A percentile compares a stretch with the other conserved stretches of the same genome.
These are phyloP conservation scores for Penicillium nucicola DNA, from an alignment of 495 filamentous ascomycete species.

Conservation along the genomic window DNA sequence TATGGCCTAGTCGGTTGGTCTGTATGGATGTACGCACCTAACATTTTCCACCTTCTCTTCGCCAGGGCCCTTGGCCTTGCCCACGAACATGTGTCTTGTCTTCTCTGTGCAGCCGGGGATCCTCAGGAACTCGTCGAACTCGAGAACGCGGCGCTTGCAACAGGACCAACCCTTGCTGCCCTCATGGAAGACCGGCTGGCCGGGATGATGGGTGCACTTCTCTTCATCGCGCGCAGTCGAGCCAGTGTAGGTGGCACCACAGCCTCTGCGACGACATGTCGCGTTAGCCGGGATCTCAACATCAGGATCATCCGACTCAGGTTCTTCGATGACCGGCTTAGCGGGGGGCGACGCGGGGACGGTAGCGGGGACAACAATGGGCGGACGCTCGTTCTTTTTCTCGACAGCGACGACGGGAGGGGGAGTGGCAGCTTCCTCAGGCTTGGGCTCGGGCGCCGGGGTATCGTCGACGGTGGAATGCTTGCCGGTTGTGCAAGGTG, in stretches of 20 bases:
- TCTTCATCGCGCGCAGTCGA: slow-evolving; percentile 63
- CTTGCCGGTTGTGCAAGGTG: slow-evolving; percentile 90
- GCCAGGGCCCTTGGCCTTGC: slow-evolving; percentile 61
- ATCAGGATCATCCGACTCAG: slow-evolving; percentile 81
- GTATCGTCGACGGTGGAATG: slow-evolving; percentile 85
- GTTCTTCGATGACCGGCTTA: slow-evolving; percentile 67
- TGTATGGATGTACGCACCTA: slow-evolving; percentile 50
- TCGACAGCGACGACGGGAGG: slow-evolving; percentile 21
- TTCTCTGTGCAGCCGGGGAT: slow-evolving; percentile 87
- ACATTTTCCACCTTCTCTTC: slow-evolving; percentile 63
- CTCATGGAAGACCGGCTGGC: slow-evolving; percentile 89
- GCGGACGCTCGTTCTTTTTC: slow-evolving; percentile 29
- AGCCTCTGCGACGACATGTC: slow-evolving; percentile 74
- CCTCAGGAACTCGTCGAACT: slow-evolving; percentile 97
- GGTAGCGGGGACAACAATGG: slow-evolving; percentile 38
- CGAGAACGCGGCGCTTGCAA: slow-evolving; percentile 91
- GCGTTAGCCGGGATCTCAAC: slow-evolving; percentile 67
- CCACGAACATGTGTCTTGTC: slow-evolving; percentile 79
- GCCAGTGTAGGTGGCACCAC: slow-evolving; percentile 61
- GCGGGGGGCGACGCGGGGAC: slow-evolving; percentile 54
- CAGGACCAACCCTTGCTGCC: slow-evolving; percentile 96
- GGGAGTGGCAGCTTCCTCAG: slow-evolving; percentile 29
- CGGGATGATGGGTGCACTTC: slow-evolving; percentile 82
- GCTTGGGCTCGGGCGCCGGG: slow-evolving; percentile 51
- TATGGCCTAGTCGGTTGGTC: background rate